Percentiles rank a stretch among this genome's conserved stretches.
These are phyloP conservation scores for Globisporangium carolinianum DNA, from an alignment of 352 stramenopile species.

Conservation along the genomic window DNA sequence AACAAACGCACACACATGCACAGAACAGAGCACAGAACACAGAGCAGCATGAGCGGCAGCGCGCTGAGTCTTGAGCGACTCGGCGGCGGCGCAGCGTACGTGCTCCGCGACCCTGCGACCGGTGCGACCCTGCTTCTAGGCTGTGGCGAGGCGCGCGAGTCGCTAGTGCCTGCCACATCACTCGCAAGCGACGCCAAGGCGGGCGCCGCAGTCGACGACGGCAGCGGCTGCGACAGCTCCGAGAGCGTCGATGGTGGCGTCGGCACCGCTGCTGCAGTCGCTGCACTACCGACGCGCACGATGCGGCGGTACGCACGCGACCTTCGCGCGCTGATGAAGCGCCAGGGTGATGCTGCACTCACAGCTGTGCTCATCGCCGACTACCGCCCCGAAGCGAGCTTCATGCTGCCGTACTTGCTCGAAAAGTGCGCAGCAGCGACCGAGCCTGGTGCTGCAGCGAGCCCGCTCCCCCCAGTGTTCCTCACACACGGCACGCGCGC, in stretches of 20 bases:
- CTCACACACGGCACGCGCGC: conserved; percentile 77
- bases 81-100: conserved; percentile 55
- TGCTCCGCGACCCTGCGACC: conserved; percentile 53
- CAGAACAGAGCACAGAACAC: neutral
- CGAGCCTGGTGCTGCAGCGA: conserved; percentile 11
- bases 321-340: conserved; percentile 42
- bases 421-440: conserved; percentile 38
- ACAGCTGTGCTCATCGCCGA: conserved; percentile 58
- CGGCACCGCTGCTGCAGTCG: conserved; percentile 5
- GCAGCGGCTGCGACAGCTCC: conserved; percentile 22
- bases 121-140: conserved; percentile 45
- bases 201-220: conserved; percentile 29
- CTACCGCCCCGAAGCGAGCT: conserved; percentile 59
- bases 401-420: conserved; percentile 66
- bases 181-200: conserved; percentile 7
- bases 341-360: conserved; percentile 28
- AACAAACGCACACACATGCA: no score
- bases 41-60: conserved; percentile 29
- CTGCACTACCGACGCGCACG: conserved; percentile 6
- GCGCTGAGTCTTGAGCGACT: conserved; percentile 52
- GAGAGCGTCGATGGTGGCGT: conserved; percentile 22
- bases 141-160: conserved; percentile 39
- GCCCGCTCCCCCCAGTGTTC: conserved; percentile 29
- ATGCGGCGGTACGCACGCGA: conserved; percentile 47
- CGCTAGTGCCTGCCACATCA: conserved; percentile 5